These are phyloP conservation scores for Paralagenidium karlingii DNA, from an alignment of 352 stramenopile genomes.

Conservation along the genomic window DNA sequence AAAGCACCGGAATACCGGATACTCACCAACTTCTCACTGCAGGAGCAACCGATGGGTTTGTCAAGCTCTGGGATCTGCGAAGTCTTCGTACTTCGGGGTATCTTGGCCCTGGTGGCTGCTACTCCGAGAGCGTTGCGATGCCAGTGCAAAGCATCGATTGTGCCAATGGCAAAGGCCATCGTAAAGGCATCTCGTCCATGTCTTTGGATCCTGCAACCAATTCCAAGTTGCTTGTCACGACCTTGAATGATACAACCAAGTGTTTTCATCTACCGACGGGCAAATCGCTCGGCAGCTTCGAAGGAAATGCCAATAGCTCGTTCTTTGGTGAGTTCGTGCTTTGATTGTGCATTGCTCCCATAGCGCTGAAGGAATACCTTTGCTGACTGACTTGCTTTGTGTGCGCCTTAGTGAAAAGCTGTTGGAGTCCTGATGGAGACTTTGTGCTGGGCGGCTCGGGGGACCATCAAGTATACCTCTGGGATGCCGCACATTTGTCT, in stretches of 20 bases:
- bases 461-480: slow-evolving; percentile 44
- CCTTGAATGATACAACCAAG: slow-evolving; percentile 41
- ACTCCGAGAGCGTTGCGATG: slow-evolving; percentile 6
- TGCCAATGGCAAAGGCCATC: slow-evolving; percentile 4
- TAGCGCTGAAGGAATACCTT: neutral
- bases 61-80: slow-evolving; percentile 45
- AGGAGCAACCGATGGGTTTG: slow-evolving; percentile 31
- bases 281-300: no score
- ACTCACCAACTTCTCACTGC: slow-evolving; percentile 35
- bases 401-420: slow-evolving; percentile 17
- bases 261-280: slow-evolving; percentile 30
- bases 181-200: slow-evolving; percentile 44
- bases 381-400: neutral
- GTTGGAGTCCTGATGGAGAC: slow-evolving; percentile 45
- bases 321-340: slow-evolving; percentile 31
- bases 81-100: no score
- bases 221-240: slow-evolving; percentile 42
- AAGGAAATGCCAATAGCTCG: slow-evolving; percentile 35
- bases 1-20: slow-evolving; percentile 4
- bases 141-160: slow-evolving; percentile 10
- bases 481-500: no score
- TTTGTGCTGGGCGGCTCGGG: slow-evolving; percentile 42
- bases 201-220: slow-evolving; percentile 14
- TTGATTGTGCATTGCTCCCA: neutral
- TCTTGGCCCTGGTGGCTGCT: slow-evolving; percentile 10